Percentiles rank a stretch among this genome's conserved stretches.
Evolutionary conservation across 768 basidiomycete genomes (phyloP).

Genomic region (Leccinum variicolor): DNA sequence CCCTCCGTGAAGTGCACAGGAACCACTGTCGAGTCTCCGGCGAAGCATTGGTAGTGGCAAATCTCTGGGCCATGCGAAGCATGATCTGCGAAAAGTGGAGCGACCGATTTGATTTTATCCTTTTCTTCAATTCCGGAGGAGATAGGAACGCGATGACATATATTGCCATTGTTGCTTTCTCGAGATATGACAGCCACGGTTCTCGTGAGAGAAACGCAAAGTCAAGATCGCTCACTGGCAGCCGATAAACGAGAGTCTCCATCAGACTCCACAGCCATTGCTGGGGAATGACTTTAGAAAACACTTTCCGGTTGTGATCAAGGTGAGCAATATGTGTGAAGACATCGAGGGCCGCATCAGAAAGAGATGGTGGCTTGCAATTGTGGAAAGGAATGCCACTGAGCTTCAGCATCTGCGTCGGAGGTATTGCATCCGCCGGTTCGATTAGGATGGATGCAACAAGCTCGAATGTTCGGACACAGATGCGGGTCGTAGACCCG

Average conservation of each 20-base stretch:
- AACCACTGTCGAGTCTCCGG: constrained; percentile 54
- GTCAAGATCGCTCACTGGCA: constrained; percentile 79
- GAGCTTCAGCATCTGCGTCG: constrained; percentile 55
- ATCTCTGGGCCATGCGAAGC: constrained; percentile 66
- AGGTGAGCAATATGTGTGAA: constrained; percentile 75
- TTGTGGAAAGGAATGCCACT: constrained; percentile 41
- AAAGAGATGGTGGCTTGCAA: constrained; percentile 54
- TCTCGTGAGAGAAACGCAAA: constrained; percentile 64
- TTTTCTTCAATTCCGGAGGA: constrained; percentile 67
- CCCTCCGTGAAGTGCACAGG: constrained; percentile 56
- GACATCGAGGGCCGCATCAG: constrained; percentile 79
- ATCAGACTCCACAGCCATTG: constrained; percentile 60
- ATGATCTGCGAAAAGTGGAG: constrained; percentile 71
- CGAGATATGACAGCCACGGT: constrained; percentile 72
- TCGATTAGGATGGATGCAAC: constrained; percentile 76
- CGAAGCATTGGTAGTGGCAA: constrained; percentile 44
- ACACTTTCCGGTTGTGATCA: constrained; percentile 75
- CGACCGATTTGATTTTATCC: constrained; percentile 59
- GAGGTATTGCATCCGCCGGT: constrained; percentile 60
- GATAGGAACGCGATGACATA: constrained; percentile 87
- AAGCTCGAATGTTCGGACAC: constrained; percentile 59
- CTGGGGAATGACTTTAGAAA: constrained; percentile 59
- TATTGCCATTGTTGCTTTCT: constrained; percentile 76
- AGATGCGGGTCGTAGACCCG: constrained; percentile 44
- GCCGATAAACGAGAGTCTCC: constrained; percentile 69